A percentile compares a stretch with the other conserved stretches of the same genome.
Conservation (phyloP, 345 rosid species). For the Chamaenerion angustifolium region DNA sequence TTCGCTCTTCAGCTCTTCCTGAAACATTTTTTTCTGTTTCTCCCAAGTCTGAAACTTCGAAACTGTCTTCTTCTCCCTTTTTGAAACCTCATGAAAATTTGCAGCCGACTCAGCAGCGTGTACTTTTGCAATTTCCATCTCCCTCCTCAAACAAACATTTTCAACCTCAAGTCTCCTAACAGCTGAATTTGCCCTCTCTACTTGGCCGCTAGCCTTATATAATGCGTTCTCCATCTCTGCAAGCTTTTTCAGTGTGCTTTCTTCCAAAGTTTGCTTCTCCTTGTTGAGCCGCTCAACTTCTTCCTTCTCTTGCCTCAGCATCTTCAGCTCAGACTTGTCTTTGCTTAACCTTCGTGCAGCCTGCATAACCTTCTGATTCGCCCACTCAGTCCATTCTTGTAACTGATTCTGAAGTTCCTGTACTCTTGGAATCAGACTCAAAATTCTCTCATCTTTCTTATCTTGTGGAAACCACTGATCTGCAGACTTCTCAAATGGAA, state of each 20-base stretch:
- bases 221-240: conserved; percentile 78
- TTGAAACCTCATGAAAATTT: conserved; percentile 56
- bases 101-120: conserved; percentile 64
- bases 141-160: conserved; percentile 46
- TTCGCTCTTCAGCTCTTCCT: conserved; percentile 59
- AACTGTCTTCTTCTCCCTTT: conserved; percentile 58
- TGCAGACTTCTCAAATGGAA: conserved; percentile 29
- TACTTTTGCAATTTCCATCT: conserved; percentile 59
- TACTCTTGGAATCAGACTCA: conserved; percentile 42
- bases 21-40: conserved; percentile 51
- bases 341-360: conserved; percentile 73
- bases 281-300: conserved; percentile 79
- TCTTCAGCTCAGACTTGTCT: conserved; percentile 75
- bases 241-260: conserved; percentile 67
- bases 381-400: conserved; percentile 94
- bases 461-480: conserved; percentile 32
- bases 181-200: conserved; percentile 53
- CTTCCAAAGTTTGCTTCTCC: conserved; percentile 67
- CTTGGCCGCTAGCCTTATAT: conserved; percentile 62
- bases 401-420: conserved; percentile 51
- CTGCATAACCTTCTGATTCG: conserved; percentile 93
- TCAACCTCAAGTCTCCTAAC: conserved; percentile 73
- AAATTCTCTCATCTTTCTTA: conserved; percentile 45
- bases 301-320: conserved; percentile 76
- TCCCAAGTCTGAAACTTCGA: conserved; percentile 69